Percentiles rank a stretch among this genome's conserved stretches.
These are phyloP conservation scores for Globisporangium okanoganense DNA, from an alignment of 352 stramenopile species.

Conservation along the genomic window DNA sequence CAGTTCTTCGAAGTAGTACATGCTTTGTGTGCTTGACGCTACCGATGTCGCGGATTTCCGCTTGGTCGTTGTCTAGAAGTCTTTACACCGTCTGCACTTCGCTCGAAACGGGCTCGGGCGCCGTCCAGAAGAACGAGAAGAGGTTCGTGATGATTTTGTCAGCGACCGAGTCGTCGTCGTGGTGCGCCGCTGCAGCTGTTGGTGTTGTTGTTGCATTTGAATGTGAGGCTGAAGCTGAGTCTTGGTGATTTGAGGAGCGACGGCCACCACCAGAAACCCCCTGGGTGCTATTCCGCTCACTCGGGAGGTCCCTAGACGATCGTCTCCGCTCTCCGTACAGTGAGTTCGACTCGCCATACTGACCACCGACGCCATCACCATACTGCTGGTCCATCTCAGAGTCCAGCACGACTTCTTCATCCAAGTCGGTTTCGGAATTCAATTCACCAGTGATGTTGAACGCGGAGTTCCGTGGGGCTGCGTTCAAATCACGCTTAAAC, in stretches of 20 bases:
- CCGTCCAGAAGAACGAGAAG: constrained; percentile 81
- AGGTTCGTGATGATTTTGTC: constrained; percentile 84
- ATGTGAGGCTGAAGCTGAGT: neutral
- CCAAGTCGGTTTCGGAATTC: constrained; percentile 24
- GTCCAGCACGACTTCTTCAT: constrained; percentile 60
- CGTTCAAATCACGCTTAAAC: constrained; percentile 49
- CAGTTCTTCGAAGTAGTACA: no score
- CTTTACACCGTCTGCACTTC: constrained; percentile 42
- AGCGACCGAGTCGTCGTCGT: constrained; percentile 52
- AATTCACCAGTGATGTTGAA: neutral
- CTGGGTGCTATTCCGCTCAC: neutral
- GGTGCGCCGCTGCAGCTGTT: neutral
- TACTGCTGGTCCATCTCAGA: constrained; percentile 12
- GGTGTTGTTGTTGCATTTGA: neutral
- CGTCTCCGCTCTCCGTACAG: constrained; percentile 8
- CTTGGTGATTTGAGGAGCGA: no score
- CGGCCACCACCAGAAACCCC: neutral
- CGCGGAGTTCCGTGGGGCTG: neutral
- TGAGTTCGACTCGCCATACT: neutral
- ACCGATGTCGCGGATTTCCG: no score
- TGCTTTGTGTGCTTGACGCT: no score
- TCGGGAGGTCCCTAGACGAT: constrained; percentile 8
- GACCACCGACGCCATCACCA: neutral
- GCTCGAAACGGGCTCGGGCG: constrained; percentile 26
- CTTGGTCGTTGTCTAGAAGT: no score